phyloP scores from a whole-genome alignment of 352 stramenopile genomes.

The Phytopythium montanum region DNA sequence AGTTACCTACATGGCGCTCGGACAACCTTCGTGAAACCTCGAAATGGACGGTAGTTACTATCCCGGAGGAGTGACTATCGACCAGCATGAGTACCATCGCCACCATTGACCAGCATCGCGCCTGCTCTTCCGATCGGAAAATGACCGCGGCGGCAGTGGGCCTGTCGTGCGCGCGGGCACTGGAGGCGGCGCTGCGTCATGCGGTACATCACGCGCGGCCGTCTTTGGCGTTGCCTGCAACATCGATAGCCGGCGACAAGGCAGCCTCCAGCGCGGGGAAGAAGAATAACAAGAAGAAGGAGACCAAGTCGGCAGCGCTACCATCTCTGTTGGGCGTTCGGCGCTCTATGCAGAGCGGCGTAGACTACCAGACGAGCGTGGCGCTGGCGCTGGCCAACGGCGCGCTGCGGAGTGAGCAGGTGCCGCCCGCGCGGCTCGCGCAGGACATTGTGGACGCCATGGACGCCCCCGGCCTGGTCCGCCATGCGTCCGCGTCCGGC shows the following conservation, averaged over 20 bases:
- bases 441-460: conserved; percentile 27
- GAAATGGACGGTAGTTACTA: too few relatives aligned
- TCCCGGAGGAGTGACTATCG: too few relatives aligned
- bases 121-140: too few relatives aligned
- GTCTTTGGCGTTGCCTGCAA: conserved; percentile 15
- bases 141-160: conserved; percentile 9
- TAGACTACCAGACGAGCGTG: conserved; percentile 79
- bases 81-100: too few relatives aligned
- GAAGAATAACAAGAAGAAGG: not conserved
- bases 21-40: too few relatives aligned
- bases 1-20: too few relatives aligned
- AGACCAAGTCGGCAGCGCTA: conserved; percentile 17
- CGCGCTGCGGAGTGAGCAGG: not conserved
- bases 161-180: conserved; percentile 46
- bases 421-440: conserved; percentile 37
- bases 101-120: too few relatives aligned
- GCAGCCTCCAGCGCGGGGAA: not conserved
- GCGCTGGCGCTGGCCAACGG: conserved; percentile 55
- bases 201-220: conserved; percentile 35
- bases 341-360: conserved; percentile 51
- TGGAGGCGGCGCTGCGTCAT: conserved; percentile 42
- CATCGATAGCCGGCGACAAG: not conserved
- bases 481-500: conserved; percentile 52
- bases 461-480: conserved; percentile 1
- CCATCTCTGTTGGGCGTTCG: conserved; percentile 53